phyloP scores from a whole-genome alignment of 345 rosid species.

The Xanthoceras sorbifolium region DNA sequence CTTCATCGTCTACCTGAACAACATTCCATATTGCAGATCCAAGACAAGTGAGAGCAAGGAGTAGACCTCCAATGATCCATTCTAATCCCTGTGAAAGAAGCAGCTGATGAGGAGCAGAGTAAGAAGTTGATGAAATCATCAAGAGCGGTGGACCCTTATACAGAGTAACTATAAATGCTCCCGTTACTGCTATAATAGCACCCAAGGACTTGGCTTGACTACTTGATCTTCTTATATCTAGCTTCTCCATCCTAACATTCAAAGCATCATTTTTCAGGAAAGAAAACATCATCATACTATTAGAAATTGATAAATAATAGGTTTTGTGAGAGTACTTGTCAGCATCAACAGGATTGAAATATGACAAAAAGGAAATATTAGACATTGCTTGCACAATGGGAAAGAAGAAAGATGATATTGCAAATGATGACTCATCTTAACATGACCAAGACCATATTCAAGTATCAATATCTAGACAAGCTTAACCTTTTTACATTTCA shows the following conservation, averaged over 20 bases:
- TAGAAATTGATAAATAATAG: too few species aligned
- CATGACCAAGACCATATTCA: too few species aligned
- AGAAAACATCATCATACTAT: conserved; percentile 1
- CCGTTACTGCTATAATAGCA: conserved; percentile 37
- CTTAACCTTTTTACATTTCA: too few species aligned
- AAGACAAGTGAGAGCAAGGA: conserved; percentile 6
- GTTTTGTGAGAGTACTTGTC: too few species aligned
- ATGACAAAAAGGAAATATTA: too few species aligned
- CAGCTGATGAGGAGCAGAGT: conserved; percentile 11
- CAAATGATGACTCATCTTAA: too few species aligned
- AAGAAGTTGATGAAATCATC: conserved; percentile 7
- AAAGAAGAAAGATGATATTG: too few species aligned
- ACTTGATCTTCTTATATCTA: conserved; percentile 37
- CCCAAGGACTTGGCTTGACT: conserved; percentile 44
- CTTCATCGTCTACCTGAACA: conserved; percentile 24
- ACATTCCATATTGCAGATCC: conserved; percentile 8
- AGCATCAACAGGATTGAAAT: too few species aligned
- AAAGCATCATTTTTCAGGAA: background rate
- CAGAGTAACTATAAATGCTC: conserved; percentile 46
- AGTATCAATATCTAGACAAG: too few species aligned
- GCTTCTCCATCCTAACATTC: conserved; percentile 38
- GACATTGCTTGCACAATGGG: too few species aligned
- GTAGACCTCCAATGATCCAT: conserved; percentile 39
- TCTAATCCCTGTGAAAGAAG: background rate
- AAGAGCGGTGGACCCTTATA: conserved; percentile 39